These are phyloP conservation scores for Paramecium primaurelia DNA, from an alignment of 73 alveolate species.

Conservation along the genomic window DNA sequence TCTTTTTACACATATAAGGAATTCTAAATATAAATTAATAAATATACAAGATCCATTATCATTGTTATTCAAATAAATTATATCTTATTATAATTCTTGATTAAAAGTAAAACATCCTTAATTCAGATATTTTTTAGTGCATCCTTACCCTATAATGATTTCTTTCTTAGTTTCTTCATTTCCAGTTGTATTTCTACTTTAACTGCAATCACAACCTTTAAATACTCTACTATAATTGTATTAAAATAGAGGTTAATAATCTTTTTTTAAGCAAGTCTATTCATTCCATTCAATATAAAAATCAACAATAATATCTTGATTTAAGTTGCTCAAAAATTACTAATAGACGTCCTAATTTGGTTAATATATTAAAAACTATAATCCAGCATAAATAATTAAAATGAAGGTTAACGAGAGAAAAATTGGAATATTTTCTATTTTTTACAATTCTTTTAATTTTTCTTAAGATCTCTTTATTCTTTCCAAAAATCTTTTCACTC, in stretches of 20 bases:
- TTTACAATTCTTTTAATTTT: background rate
- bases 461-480: too few species aligned
- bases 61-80: background rate
- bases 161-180: background rate
- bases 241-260: background rate
- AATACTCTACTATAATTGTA: background rate
- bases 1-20: background rate
- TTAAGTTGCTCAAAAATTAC: background rate
- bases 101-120: background rate
- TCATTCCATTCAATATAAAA: background rate
- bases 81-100: background rate
- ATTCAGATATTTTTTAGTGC: background rate
- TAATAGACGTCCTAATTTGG: background rate
- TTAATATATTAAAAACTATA: background rate
- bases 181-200: background rate
- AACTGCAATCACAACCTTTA: background rate
- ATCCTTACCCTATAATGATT: background rate
- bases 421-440: too few species aligned
- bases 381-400: background rate
- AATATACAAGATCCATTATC: background rate
- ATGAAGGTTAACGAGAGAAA: too few species aligned
- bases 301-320: background rate
- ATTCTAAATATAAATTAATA: background rate
- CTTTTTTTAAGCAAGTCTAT: background rate
- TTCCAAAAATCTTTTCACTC: too few species aligned